phyloP scores from a whole-genome alignment of 257 asterid genomes.

The Fraxinus quadrangulata region DNA sequence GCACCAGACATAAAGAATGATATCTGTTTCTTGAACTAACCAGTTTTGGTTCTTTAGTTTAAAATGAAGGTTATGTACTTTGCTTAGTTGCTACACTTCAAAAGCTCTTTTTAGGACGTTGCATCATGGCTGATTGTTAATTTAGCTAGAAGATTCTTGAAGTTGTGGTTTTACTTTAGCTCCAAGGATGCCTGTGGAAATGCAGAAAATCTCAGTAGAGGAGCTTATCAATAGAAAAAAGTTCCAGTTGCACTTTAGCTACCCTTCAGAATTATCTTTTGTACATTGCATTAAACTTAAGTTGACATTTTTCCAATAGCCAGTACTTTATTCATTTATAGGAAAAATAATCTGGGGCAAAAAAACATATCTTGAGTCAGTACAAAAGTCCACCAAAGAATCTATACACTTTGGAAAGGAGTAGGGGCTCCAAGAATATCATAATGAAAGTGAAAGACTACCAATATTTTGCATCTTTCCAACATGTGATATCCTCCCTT shows the following conservation, averaged over 20 bases:
- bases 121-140: neutral
- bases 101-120: neutral
- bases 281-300: neutral
- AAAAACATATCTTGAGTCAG: neutral
- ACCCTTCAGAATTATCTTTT: neutral
- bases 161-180: neutral
- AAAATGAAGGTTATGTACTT: neutral
- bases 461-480: neutral
- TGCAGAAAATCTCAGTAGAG: neutral
- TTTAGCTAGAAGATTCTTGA: neutral
- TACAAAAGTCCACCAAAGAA: neutral
- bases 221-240: neutral
- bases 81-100: neutral
- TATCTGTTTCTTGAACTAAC: neutral
- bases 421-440: neutral
- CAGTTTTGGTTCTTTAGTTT: neutral
- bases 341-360: constrained; percentile 12
- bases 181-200: neutral
- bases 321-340: neutral
- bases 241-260: neutral
- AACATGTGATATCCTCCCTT: neutral
- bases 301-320: neutral
- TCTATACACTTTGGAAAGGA: neutral
- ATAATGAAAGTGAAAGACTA: neutral
- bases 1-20: neutral